Percentiles rank a stretch among this genome's conserved stretches.
These are phyloP conservation scores for Saposhnikovia divaricata DNA, from an alignment of 129 eudicot species.

Conservation along the genomic window DNA sequence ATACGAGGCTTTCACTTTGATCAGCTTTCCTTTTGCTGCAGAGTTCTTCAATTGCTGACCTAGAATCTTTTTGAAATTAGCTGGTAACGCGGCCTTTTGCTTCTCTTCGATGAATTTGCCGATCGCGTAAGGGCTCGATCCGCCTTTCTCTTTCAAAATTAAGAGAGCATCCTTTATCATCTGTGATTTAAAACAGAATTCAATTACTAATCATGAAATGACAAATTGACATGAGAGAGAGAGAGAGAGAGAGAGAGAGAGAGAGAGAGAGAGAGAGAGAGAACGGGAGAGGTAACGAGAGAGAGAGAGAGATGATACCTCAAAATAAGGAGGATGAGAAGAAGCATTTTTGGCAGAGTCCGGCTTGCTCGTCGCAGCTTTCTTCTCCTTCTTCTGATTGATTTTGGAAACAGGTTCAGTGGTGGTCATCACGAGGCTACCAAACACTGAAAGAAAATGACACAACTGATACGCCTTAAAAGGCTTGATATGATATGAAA, in stretches of 20 bases:
- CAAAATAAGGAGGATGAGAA: conserved; percentile 71
- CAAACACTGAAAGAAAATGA: background rate
- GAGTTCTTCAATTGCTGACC: conserved; percentile 65
- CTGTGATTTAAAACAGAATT: conserved; percentile 18
- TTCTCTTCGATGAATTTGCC: conserved; percentile 70
- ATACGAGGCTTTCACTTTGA: conserved; percentile 66
- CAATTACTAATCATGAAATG: background rate
- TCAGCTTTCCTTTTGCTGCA: conserved; percentile 55
- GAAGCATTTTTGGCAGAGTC: conserved; percentile 32
- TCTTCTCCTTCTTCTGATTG: conserved; percentile 18
- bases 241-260: background rate
- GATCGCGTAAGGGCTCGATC: conserved; percentile 73
- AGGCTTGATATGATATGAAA: too few relatives aligned
- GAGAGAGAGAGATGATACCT: conserved; percentile 28
- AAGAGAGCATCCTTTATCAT: conserved; percentile 77
- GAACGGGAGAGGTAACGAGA: too few relatives aligned
- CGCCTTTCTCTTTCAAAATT: conserved; percentile 49
- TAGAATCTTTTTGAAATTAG: conserved; percentile 53
- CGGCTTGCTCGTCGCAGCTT: conserved; percentile 8
- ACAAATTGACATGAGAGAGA: too few relatives aligned
- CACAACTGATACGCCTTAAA: background rate
- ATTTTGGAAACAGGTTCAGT: conserved; percentile 17
- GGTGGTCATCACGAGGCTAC: conserved; percentile 27
- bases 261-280: too few relatives aligned
- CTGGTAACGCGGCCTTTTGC: conserved; percentile 51